Evolutionary conservation across 2,329 filamentous ascomycete genomes (phyloP).

Genomic region (Achaetomium macrosporum): DNA sequence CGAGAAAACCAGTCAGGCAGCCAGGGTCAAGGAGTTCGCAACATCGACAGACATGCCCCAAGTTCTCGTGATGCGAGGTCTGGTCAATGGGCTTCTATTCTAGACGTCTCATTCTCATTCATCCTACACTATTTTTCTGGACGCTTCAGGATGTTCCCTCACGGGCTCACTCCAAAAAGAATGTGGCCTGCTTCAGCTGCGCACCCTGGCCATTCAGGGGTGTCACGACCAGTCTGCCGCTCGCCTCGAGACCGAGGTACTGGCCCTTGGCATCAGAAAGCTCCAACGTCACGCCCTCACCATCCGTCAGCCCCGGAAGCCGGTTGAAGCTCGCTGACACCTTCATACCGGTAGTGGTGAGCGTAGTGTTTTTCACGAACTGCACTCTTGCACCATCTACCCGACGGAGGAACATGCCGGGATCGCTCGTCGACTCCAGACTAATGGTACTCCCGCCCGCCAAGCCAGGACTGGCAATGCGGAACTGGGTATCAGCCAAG

Average conservation of each 20-base stretch:
- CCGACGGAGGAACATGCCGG: constrained; percentile 21
- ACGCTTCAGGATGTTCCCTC: no score
- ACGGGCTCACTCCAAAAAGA: constrained; percentile 12
- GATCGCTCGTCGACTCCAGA: constrained; percentile 24
- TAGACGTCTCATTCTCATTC: no score
- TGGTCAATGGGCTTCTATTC: no score
- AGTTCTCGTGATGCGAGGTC: no score
- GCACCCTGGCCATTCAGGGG: background rate
- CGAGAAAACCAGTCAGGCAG: no score
- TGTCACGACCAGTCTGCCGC: constrained; percentile 5
- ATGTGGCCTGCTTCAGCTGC: constrained; percentile 7
- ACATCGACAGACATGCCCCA: no score
- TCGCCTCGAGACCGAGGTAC: constrained; percentile 9
- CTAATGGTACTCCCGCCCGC: constrained; percentile 22
- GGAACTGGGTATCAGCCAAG: constrained; percentile 24
- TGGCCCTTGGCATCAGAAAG: constrained; percentile 10
- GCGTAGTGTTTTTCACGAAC: constrained; percentile 11
- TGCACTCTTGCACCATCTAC: constrained; percentile 1
- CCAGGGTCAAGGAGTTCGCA: no score
- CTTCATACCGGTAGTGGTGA: constrained; percentile 6
- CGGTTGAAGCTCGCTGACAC: constrained; percentile 21
- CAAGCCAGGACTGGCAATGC: constrained; percentile 22
- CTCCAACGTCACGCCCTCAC: constrained; percentile 25
- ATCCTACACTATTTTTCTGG: no score
- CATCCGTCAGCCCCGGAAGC: constrained; percentile 27